Conservation (phyloP, 352 stramenopile genomes). For the Phytophthora chlamydospora region DNA sequence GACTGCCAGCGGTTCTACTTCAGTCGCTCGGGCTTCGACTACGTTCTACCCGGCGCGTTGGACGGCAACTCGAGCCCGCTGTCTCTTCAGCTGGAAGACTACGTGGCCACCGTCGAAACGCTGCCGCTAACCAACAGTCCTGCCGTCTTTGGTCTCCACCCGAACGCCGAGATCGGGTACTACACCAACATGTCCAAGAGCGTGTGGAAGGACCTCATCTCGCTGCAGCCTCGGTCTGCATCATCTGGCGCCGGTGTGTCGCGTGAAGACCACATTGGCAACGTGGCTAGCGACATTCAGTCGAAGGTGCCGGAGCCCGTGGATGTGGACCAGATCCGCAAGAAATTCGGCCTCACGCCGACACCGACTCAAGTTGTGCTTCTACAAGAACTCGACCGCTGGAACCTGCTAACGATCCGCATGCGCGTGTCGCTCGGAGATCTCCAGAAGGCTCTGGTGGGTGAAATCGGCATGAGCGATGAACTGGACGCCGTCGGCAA, state of each 20-base stretch:
- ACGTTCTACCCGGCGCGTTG: constrained; percentile 72
- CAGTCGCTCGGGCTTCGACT: constrained; percentile 93
- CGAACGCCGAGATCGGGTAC: constrained; percentile 97
- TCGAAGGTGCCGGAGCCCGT: constrained; percentile 90
- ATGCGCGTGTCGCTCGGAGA: constrained; percentile 90
- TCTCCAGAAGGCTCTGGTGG: constrained; percentile 92
- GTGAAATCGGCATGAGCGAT: constrained; percentile 97
- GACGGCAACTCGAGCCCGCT: constrained; percentile 18
- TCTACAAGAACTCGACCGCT: constrained; percentile 95
- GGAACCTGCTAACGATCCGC: constrained; percentile 90
- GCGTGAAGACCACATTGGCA: constrained; percentile 93
- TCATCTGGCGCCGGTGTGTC: constrained; percentile 79
- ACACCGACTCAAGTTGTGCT: constrained; percentile 93
- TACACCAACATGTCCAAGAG: constrained; percentile 95
- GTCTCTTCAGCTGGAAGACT: constrained; percentile 69
- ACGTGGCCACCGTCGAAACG: constrained; percentile 85
- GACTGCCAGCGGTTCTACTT: constrained; percentile 95
- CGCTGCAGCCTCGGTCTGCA: constrained; percentile 89
- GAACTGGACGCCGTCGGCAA: constrained; percentile 93
- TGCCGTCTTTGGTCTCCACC: constrained; percentile 95
- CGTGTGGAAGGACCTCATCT: constrained; percentile 94
- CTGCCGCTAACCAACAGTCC: constrained; percentile 94
- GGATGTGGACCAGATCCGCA: constrained; percentile 89
- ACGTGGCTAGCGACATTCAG: constrained; percentile 91
- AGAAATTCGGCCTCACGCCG: constrained; percentile 71